Evolutionary conservation across 2,329 filamentous ascomycete genomes (phyloP).

Genomic region (Paraphoma sp.): DNA sequence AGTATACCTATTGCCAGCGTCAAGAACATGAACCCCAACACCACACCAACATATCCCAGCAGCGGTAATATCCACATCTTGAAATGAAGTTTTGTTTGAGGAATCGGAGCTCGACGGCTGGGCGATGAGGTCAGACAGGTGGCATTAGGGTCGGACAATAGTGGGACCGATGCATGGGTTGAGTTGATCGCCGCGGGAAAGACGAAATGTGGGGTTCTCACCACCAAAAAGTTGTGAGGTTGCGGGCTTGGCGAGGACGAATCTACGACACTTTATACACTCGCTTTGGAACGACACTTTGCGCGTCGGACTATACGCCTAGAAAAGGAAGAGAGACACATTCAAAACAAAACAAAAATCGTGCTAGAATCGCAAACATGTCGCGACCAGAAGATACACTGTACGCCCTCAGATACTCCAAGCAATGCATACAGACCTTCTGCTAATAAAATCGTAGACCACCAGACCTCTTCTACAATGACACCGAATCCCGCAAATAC

Average conservation of each 20-base stretch:
- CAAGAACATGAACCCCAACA: slow-evolving; percentile 90
- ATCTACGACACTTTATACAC: not conserved
- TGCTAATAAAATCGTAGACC: slow-evolving; percentile 62
- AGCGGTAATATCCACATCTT: slow-evolving; percentile 95
- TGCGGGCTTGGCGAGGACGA: slow-evolving; percentile 20
- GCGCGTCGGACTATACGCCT: not conserved
- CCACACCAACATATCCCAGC: slow-evolving; percentile 85
- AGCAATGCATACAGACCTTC: slow-evolving; percentile 12
- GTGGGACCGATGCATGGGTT: slow-evolving; percentile 10
- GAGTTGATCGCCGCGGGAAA: slow-evolving; percentile 11
- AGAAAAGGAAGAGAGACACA: not conserved
- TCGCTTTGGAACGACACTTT: not conserved
- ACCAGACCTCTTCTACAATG: slow-evolving; percentile 97
- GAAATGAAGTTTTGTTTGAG: not conserved
- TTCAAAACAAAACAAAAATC: not conserved
- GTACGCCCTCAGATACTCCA: slow-evolving; percentile 57
- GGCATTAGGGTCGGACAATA: slow-evolving; percentile 27
- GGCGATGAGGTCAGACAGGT: slow-evolving; percentile 36
- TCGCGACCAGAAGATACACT: slow-evolving; percentile 96
- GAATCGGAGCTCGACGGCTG: slow-evolving; percentile 2
- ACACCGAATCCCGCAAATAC: slow-evolving; percentile 94
- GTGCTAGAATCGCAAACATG: slow-evolving; percentile 66
- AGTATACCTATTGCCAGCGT: slow-evolving; percentile 84
- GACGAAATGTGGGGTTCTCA: slow-evolving; percentile 22
- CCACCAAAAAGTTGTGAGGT: slow-evolving; percentile 32